Evolutionary conservation across 352 stramenopile genomes (phyloP), one percentile per base, ranked within the genome.

Genomic region (Phytophthora megakarya): DNA sequence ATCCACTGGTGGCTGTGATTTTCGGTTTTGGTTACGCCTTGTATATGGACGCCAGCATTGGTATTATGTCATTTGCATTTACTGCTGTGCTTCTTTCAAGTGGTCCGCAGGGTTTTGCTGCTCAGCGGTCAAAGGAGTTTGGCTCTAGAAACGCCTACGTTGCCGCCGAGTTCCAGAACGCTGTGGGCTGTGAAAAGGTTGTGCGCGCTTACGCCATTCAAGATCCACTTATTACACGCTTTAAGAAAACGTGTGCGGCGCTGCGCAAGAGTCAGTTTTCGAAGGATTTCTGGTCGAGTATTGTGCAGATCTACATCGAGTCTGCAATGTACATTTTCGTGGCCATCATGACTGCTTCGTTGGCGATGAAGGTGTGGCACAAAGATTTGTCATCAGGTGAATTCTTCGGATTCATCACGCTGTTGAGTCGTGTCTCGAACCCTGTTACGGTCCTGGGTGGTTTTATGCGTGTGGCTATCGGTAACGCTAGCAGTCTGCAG

Each of bases 271-370:
- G 87, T 61, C 86, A 95, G 68, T 95, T 96, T 70, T 87, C 74
- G 21, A 96, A 95, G 62, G 86, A 95, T 53, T 94, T 96, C 45
- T 96, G 88, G 88, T 90, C 86, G 28, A 92, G 85, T 55, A 81
- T 96, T 46, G 88, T 96, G 57, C 88, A 96, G 70, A 96, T 96
- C 48, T 94, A 96, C 76, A 92, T 96, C 46, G 86, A 95, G 60
- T 93, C 83, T 35, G 84, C 83, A 21, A 96, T 96, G 88, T 95
- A 91, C 70, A 92, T 95, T 70, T 96, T 96, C 70, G 86, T 87
- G 45, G 83, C 86, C 7, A 88, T 95, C 61, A 92, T 96, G 80
- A 95, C 84, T 32, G 78, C 85, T 11, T 91, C 86, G 25, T 61
- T 96, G 28, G 77, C 88, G 0, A 91, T 93, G 77, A 96, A 96